Base-by-base conservation (phyloP, 768 basidiomycete genomes). In the Russula lepida region DNA sequence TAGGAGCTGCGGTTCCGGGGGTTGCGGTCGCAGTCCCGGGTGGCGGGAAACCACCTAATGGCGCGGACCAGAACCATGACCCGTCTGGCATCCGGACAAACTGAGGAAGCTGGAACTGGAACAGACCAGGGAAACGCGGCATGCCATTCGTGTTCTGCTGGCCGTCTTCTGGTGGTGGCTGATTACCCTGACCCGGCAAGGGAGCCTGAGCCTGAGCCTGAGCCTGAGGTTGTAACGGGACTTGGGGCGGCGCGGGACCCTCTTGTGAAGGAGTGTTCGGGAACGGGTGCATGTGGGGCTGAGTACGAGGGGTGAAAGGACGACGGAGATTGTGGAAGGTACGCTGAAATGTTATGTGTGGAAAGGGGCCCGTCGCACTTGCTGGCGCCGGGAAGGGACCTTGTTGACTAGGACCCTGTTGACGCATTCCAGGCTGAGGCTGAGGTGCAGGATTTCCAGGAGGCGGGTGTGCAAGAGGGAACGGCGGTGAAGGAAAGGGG, bases 31-130 rank as follows among this genome's bases (percentile, higher is more conserved):
- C 21, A 6, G 49, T 44, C 27, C 33, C 21, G 12, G 55, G 33
- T 12, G 60, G 15, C 19, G 47, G 27, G 39, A 57, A 35, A 11
- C 35, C 33, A 19, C 55, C 60, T 30, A 52, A 25, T 6, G 60
- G 62, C 28, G 67, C 58, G 4, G 59, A 46, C 61, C 56, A 62
- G 13, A 62, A 41, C 56, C 51, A 62, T 46, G 56, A 33, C 27
- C 56, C 51, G 37, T 62, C 61, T 25, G 56, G 61, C 56, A 54
- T 54, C 27, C 56, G 61, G 28, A 54, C 56, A 35, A 58, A 27
- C 51, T 51, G 64, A 32, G 66, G 60, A 7, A 63, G 48, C 21
- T 66, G 61, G 44, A 61, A 60, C 19, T 62, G 61, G 52, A 62
- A 62, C 27, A 62, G 51, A 12, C 61, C 61, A 17, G 61, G 61